Evolutionary conservation across 1,139 yeast species (phyloP), one percentile per base, ranked within the genome.

Genomic region (Yamadazyma triangularis): DNA sequence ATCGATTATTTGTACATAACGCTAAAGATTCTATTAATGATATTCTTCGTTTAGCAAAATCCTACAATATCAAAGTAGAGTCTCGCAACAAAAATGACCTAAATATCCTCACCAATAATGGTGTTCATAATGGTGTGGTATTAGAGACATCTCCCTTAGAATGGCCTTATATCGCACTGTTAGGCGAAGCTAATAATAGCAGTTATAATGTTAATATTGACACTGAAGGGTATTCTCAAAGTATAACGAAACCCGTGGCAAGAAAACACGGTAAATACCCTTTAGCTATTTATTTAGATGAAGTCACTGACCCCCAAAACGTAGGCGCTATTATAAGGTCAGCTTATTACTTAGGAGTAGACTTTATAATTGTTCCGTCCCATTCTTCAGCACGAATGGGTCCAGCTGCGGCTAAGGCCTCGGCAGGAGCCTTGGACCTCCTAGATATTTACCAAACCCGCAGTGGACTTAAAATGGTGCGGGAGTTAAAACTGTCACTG

Each of bases 291-390:
- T 86, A 73, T 46, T 57, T 88, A 26, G 96, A 88, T 54, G 89
- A 85, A 38, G 70, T 89, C 31, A 79, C 88, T 4, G 96, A 89
- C 51, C 94, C 96, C 0, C 95, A 86, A 51, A 89, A 89, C 50
- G 66, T 86, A 45, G 97, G 97, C 2, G 94, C 94, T 21, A 78
- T 89, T 28, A 58, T 87, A 20, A 65, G 97, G 48, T 74, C 89
- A 1, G 93, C 95, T 0, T 84, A 78, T 55, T 88, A 72, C 54
- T 64, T 88, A 25, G 96, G 96, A 3, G 95, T 73, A 2, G 96
- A 88, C 54, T 84, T 86, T 45, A 62, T 88, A 10, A 75, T 84
- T 2, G 60, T 83, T 29, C 83, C 95, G 2, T 76, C 73, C 26
- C 74, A 72, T 39, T 81, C 85, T 48, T 75, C 86, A 43, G 87